phyloP scores from a whole-genome alignment of 805 yeast genomes.

The Crinitomyces ghanaensis region DNA sequence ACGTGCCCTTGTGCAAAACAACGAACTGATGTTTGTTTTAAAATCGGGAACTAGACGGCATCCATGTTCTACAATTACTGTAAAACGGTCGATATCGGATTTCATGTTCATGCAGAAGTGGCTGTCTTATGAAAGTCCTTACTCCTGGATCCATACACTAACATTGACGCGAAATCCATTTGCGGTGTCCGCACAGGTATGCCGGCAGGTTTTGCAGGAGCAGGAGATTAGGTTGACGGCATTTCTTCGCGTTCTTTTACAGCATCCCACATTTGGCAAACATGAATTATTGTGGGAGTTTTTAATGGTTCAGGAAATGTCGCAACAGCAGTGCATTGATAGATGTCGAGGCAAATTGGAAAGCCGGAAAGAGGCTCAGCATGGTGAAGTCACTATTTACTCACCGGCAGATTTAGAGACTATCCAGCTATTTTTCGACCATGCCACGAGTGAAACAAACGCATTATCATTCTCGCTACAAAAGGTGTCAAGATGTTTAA shows the following conservation, averaged over 20 bases:
- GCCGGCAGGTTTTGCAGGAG: conserved; percentile 23
- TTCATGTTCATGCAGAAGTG: conserved; percentile 24
- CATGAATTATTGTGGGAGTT: conserved; percentile 36
- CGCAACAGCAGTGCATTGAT: conserved; percentile 16
- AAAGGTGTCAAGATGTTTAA: conserved; percentile 7
- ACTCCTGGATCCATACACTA: conserved; percentile 29
- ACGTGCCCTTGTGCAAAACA: conserved; percentile 11
- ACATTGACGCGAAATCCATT: conserved; percentile 20
- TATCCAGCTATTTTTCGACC: conserved; percentile 16
- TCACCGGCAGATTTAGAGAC: conserved; percentile 14
- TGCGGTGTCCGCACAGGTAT: conserved; percentile 21
- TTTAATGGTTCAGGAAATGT: conserved; percentile 17
- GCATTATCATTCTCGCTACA: conserved; percentile 5
- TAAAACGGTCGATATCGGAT: conserved; percentile 23
- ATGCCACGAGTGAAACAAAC: conserved; percentile 16
- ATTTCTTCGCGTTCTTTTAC: conserved; percentile 33
- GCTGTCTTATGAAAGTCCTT: conserved; percentile 26
- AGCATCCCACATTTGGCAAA: conserved; percentile 28
- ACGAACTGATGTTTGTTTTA: conserved; percentile 17
- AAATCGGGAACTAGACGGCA: conserved; percentile 10
- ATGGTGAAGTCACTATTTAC: conserved; percentile 15
- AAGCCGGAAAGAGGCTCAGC: conserved; percentile 15
- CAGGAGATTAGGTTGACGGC: conserved; percentile 38
- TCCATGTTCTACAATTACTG: conserved; percentile 14
- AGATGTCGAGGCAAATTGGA: conserved; percentile 19